These are phyloP conservation scores for Rhizopus stolonifer DNA, from an alignment of 371 early-diverging fungal species.

Conservation along the genomic window DNA sequence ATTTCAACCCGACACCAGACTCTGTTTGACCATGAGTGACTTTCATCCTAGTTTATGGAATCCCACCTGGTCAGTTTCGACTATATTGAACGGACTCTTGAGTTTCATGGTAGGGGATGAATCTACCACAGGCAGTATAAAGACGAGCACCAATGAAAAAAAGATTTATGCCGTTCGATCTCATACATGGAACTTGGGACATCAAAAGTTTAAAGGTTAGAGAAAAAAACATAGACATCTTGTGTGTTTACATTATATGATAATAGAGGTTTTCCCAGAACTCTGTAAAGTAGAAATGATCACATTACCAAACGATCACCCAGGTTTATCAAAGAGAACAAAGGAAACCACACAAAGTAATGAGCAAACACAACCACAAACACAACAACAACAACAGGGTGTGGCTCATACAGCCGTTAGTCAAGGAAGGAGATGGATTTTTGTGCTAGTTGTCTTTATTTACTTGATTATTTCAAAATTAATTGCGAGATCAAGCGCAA, in stretches of 20 bases:
- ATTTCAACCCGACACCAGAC: slow-evolving; percentile 85
- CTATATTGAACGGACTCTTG: slow-evolving; percentile 91
- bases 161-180: slow-evolving; percentile 74
- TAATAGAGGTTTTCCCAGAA: slow-evolving; percentile 75
- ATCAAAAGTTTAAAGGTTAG: slow-evolving; percentile 74
- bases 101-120: slow-evolving; percentile 92
- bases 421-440: slow-evolving; percentile 58
- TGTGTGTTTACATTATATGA: neutral
- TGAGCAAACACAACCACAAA: slow-evolving; percentile 2
- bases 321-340: neutral
- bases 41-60: slow-evolving; percentile 95
- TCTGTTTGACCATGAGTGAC: slow-evolving; percentile 95
- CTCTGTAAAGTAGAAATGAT: slow-evolving; percentile 52
- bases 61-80: slow-evolving; percentile 95
- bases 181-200: slow-evolving; percentile 75
- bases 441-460: slow-evolving; percentile 53
- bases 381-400: slow-evolving; percentile 16
- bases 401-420: slow-evolving; percentile 35
- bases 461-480: slow-evolving; percentile 50
- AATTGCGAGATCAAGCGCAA: slow-evolving; percentile 33
- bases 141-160: slow-evolving; percentile 76
- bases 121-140: slow-evolving; percentile 89
- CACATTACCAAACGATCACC: slow-evolving; percentile 14
- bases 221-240: neutral
- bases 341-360: slow-evolving; percentile 6